A percentile compares a stretch with the other conserved stretches of the same genome.
Evolutionary conservation across 148 eudicot species (phyloP).

Genomic region (Persicaria tinctoria): DNA sequence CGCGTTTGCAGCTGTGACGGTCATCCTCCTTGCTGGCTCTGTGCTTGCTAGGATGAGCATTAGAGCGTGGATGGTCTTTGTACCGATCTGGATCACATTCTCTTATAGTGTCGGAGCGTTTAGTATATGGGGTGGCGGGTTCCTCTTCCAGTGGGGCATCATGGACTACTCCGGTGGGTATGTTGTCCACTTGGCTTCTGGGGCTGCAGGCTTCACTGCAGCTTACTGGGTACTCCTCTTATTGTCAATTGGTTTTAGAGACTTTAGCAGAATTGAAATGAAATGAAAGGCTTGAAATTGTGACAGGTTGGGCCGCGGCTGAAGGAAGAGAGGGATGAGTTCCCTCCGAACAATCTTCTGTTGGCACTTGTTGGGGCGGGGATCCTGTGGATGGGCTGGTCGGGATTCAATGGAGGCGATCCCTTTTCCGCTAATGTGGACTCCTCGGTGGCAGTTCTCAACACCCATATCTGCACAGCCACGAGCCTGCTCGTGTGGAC

Average conservation of each 20-base stretch:
- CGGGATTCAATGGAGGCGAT: slow-evolving; percentile 23
- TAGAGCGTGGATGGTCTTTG: slow-evolving; percentile 21
- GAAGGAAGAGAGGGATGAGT: slow-evolving; percentile 15
- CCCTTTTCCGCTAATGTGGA: slow-evolving; percentile 22
- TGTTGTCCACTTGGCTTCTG: slow-evolving; percentile 21
- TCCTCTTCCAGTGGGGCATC: slow-evolving; percentile 22
- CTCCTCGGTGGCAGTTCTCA: slow-evolving; percentile 23
- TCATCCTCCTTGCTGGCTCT: slow-evolving; percentile 17
- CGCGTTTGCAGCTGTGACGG: slow-evolving; percentile 17
- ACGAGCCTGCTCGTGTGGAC: slow-evolving; percentile 27
- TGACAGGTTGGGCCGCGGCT: slow-evolving; percentile 22
- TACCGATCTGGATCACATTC: slow-evolving; percentile 22
- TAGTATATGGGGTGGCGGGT: slow-evolving; percentile 19
- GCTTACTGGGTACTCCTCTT: slow-evolving; percentile 17
- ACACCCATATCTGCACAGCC: slow-evolving; percentile 23
- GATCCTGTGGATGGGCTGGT: slow-evolving; percentile 25
- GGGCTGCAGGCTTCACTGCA: slow-evolving; percentile 18
- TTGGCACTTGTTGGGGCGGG: slow-evolving; percentile 21
- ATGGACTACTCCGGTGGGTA: slow-evolving; percentile 23
- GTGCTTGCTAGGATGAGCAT: slow-evolving; percentile 19
- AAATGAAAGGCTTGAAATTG: not conserved
- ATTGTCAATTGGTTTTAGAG: too few relatives aligned
- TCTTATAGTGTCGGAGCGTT: slow-evolving; percentile 18
- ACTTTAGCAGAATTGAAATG: not conserved
- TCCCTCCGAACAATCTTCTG: slow-evolving; percentile 21